Conservation (phyloP, 768 basidiomycete genomes). For the Pisolithus marmoratus region DNA sequence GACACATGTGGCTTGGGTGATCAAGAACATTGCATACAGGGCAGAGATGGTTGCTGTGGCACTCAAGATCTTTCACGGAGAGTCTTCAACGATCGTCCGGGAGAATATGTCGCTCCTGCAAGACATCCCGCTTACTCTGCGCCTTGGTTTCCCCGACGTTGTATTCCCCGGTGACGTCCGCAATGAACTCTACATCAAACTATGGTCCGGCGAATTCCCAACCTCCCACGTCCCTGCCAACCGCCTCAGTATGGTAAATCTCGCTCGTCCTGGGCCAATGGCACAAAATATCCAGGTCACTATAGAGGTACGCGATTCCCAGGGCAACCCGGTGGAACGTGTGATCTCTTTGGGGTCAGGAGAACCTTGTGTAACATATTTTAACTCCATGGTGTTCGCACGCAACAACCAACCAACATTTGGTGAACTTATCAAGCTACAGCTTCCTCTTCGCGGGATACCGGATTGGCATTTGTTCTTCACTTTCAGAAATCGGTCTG, state of each 20-base stretch:
- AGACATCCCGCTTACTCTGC: slow-evolving; percentile 74
- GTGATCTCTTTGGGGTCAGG: slow-evolving; percentile 82
- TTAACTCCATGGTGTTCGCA: slow-evolving; percentile 87
- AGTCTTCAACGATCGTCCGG: slow-evolving; percentile 61
- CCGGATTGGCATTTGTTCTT: slow-evolving; percentile 91
- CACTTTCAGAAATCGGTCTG: slow-evolving; percentile 76
- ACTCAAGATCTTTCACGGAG: slow-evolving; percentile 84
- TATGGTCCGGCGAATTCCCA: slow-evolving; percentile 90
- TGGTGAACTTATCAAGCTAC: slow-evolving; percentile 88
- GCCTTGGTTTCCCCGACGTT: slow-evolving; percentile 93
- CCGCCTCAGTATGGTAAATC: slow-evolving; percentile 50
- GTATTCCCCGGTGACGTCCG: slow-evolving; percentile 90
- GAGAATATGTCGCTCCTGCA: slow-evolving; percentile 83
- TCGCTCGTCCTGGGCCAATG: slow-evolving; percentile 53
- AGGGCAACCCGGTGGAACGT: slow-evolving; percentile 63
- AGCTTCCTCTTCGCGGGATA: slow-evolving; percentile 59
- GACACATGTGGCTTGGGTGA: neutral
- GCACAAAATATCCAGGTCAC: slow-evolving; percentile 74
- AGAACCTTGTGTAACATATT: slow-evolving; percentile 73
- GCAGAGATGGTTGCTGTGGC: slow-evolving; percentile 86
- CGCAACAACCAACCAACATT: slow-evolving; percentile 87
- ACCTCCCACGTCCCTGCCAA: slow-evolving; percentile 47
- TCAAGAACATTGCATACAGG: slow-evolving; percentile 33
- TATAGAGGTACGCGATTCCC: slow-evolving; percentile 75
- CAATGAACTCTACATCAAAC: slow-evolving; percentile 93